Base-by-base conservation (phyloP, 2,329 filamentous ascomycete species). In the Nemania diffusa region DNA sequence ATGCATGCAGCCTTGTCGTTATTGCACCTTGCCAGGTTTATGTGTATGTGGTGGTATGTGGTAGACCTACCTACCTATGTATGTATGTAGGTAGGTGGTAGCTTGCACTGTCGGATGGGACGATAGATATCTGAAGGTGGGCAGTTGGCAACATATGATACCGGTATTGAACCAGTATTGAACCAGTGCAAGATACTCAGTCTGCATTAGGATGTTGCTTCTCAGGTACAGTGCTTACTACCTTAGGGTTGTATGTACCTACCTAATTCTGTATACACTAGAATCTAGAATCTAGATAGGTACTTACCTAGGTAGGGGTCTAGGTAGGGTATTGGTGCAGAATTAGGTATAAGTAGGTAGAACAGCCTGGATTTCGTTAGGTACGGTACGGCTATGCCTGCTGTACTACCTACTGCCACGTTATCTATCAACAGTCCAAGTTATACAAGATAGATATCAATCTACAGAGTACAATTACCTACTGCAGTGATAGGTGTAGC, bases 1-100 rank as follows among this genome's bases (percentile, higher is more conserved):
- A 62, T 61, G 59, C 64, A 66, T 63, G 56, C 59, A 67, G 63
- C 63, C 67, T 67, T 67, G 63, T 57, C 56, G 57, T 51, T 67
- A 48, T 56, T 61, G 55, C 53, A 48, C 44, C 37, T 48, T n/a
- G 27, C 58, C 37, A 37, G 29, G 42, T 40, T 9, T 34, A 37
- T 24, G 17, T 29, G 50, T 52, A 20, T 22, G 15, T 15, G 37
- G 9, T 37, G 29, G 32, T 34, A 50, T 17, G 42, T 5, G 6
- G 42, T 6, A 7, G 42, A 46, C n/a, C 34, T 37, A 15, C 34
- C 46, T n/a, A n/a, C n/a, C n/a, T n/a, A n/a, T n/a, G n/a, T n/a
- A n/a, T 24, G 22, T 50, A 48, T 8, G 20, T 48, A 48, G 44
- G n/a, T 48, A 26, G 44, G 44, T 48, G 20, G 34, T 37, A 15